Evolutionary conservation across 768 basidiomycete species (phyloP).

Genomic region (Rhodotorula kratochvilovae): DNA sequence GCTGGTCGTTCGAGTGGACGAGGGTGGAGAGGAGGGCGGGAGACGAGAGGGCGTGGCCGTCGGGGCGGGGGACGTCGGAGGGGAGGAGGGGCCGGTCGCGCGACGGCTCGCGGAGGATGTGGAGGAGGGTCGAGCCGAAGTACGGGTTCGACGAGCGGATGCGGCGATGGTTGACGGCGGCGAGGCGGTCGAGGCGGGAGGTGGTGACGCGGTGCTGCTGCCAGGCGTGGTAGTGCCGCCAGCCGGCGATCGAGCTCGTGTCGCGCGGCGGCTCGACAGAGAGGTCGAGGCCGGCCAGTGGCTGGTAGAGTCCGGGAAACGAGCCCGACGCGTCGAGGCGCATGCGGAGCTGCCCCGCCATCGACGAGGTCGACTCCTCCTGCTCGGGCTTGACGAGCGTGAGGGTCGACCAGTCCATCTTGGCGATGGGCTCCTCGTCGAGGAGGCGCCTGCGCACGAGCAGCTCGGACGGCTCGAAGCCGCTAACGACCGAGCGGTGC

Average conservation of each 20-base stretch:
- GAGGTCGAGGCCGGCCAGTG: slow-evolving; percentile 24
- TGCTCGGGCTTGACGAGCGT: slow-evolving; percentile 35
- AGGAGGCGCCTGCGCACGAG: slow-evolving; percentile 47
- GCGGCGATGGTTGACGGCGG: slow-evolving; percentile 68
- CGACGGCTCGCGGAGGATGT: slow-evolving; percentile 26
- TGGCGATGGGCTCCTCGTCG: slow-evolving; percentile 38
- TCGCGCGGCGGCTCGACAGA: slow-evolving; percentile 61
- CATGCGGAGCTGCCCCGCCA: slow-evolving; percentile 14
- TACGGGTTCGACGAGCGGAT: slow-evolving; percentile 50
- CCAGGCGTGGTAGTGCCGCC: slow-evolving; percentile 55
- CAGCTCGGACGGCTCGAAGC: slow-evolving; percentile 48
- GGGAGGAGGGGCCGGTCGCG: slow-evolving; percentile 53
- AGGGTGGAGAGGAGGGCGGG: slow-evolving; percentile 50
- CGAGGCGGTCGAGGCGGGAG: slow-evolving; percentile 64
- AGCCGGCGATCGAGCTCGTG: slow-evolving; percentile 69
- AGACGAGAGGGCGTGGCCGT: slow-evolving; percentile 38
- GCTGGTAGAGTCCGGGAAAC: slow-evolving; percentile 20
- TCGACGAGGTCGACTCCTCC: slow-evolving; percentile 30
- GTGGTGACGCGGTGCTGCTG: slow-evolving; percentile 55
- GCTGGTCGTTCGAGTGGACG: slow-evolving; percentile 62
- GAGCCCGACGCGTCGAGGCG: slow-evolving; percentile 25
- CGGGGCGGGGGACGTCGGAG: slow-evolving; percentile 47
- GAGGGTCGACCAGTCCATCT: slow-evolving; percentile 39
- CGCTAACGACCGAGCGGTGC: slow-evolving; percentile 46
- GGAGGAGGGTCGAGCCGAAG: slow-evolving; percentile 36